Evolutionary conservation across 2,329 filamentous ascomycete genomes (phyloP).

Genomic region (Aspergillus versicolor): DNA sequence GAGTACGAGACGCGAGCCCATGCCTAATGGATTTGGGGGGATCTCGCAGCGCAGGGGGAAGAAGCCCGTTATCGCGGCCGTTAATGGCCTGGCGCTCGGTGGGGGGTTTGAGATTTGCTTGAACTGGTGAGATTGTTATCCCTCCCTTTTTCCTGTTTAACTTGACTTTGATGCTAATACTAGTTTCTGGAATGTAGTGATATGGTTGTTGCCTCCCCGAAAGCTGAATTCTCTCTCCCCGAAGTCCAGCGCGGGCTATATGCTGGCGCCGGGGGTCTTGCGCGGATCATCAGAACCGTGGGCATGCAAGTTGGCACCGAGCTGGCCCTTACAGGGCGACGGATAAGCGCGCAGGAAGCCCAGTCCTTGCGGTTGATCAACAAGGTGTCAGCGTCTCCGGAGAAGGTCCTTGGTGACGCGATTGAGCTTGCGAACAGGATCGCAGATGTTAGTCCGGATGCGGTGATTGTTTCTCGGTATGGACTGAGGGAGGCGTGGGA

Average conservation of each 20-base stretch:
- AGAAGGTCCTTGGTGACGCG: conserved; percentile 75
- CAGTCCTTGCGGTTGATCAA: conserved; percentile 66
- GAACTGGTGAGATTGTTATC: conserved; percentile 63
- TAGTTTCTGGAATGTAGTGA: conserved; percentile 52
- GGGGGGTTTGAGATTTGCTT: conserved; percentile 84
- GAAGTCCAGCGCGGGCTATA: conserved; percentile 71
- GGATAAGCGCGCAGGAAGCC: conserved; percentile 60
- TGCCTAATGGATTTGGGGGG: conserved; percentile 53
- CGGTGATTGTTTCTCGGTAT: conserved; percentile 68
- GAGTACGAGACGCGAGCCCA: conserved; percentile 25
- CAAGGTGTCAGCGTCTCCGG: conserved; percentile 61
- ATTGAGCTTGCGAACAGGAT: conserved; percentile 61
- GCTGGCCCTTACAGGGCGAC: conserved; percentile 66
- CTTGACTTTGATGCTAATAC: neutral
- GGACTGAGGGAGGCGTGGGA: conserved; percentile 72
- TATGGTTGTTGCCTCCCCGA: conserved; percentile 61
- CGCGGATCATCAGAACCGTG: conserved; percentile 65
- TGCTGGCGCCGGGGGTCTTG: conserved; percentile 68
- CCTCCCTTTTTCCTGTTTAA: neutral
- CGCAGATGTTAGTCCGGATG: conserved; percentile 60
- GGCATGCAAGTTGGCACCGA: conserved; percentile 69
- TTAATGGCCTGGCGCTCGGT: conserved; percentile 75
- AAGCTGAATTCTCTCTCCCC: conserved; percentile 66
- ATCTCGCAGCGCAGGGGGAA: conserved; percentile 57
- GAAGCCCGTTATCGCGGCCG: conserved; percentile 74